Evolutionary conservation across 805 yeast species (phyloP).

Genomic region (Kluyveromyces aestuarii): DNA sequence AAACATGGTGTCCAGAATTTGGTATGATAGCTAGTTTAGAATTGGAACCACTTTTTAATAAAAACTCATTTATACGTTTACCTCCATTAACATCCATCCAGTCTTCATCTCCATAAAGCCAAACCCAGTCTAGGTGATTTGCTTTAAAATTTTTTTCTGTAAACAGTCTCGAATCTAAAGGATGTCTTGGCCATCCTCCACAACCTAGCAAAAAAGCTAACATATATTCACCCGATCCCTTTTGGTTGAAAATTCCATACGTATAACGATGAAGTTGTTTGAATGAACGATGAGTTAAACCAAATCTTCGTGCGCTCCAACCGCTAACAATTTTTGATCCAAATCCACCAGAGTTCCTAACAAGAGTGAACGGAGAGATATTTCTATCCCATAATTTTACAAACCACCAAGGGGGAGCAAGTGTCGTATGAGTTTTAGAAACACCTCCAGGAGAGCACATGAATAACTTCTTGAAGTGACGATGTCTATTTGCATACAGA

Average conservation of each 20-base stretch:
- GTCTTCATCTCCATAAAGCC: conserved; percentile 80
- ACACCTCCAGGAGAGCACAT: conserved; percentile 90
- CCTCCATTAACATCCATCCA: conserved; percentile 54
- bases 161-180: conserved; percentile 37
- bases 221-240: conserved; percentile 92
- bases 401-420: conserved; percentile 66
- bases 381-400: conserved; percentile 76
- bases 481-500: conserved; percentile 49
- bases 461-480: conserved; percentile 55
- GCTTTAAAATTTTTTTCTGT: conserved; percentile 31
- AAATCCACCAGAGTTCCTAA: conserved; percentile 66
- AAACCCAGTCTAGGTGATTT: conserved; percentile 51
- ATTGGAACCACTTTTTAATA: conserved; percentile 15
- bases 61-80: conserved; percentile 19
- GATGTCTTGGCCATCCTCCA: conserved; percentile 82
- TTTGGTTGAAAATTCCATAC: conserved; percentile 74
- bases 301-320: conserved; percentile 81
- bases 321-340: conserved; percentile 84
- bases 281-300: conserved; percentile 26
- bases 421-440: conserved; percentile 27
- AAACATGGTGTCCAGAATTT: conserved; percentile 71
- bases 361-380: conserved; percentile 75
- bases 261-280: conserved; percentile 64
- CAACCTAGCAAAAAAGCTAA: conserved; percentile 76
- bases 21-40: conserved; percentile 36